Base-by-base conservation (phyloP, 495 filamentous ascomycete species). In the Penicillium bovifimosum region DNA sequence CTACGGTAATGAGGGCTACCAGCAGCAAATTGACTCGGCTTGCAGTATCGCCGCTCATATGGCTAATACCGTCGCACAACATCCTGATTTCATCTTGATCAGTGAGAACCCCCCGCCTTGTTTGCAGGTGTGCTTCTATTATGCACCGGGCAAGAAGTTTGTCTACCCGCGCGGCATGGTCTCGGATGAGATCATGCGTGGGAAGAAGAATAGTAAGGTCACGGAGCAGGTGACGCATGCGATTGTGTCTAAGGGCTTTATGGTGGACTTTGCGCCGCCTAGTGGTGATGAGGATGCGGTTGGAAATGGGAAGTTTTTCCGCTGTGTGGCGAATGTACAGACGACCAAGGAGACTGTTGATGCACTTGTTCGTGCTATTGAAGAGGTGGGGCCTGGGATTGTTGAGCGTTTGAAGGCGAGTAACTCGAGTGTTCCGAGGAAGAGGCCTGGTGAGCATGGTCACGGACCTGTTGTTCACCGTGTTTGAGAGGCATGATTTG, bases 81-180 rank as follows among this genome's bases (percentile, higher is more conserved):
- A 75, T 26, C 55, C 65, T 2, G 70, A 91, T 61, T 85, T 96
- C 60, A 70, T 80, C 36, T 77, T 95, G 32, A 78, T 95, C 8
- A 86, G 82, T 17, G 73, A 83, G 47, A 83, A 87, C 53, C 88
- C 90, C 41, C 86, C 89, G 35, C 90, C 90, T 6, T 96, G 91
- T 70, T 71, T 95, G 59, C 92, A 97, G 74, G 88, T 97, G 14
- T 97, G 92, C 72, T 97, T 96, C 65, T 95, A 93, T 64, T 92
- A 87, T 59, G 82, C 82, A 0, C 80, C 81, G 0, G 76, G 72
- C 20, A 80, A 83, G 5, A 52, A 68, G 55, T 58, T 88, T 13
- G 57, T 71, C 1, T 66, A 71, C 49, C 62, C 64, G 29, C 69
- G 68, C 7, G 64, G 63, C 14, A 33, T 62, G 17, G 65, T 64